Base-by-base conservation (phyloP, 306 rosid genomes). In the Coriaria nepalensis region DNA sequence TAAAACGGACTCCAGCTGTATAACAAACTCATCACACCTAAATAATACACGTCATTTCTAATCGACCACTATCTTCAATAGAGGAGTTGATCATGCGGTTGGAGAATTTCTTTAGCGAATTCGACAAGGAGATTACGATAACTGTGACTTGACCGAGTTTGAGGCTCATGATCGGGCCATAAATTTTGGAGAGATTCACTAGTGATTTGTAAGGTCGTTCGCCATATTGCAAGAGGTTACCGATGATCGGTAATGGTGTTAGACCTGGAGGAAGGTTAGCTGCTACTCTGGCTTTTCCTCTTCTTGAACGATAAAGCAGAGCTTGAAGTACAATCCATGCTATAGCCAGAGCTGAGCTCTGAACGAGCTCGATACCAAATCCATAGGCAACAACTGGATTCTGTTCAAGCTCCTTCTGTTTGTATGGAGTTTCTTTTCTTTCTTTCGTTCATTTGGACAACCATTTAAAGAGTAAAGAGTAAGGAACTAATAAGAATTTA, bases 201-300 rank as follows among this genome's bases (percentile, higher is more conserved):
- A 78, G 7, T n/a, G 79, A 57, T 47, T 73, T 53, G 47, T 82
- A 83, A 0, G 79, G 83, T 11, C 70, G 78, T n/a, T 47, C 13
- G 0, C 87, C 88, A 1, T 79, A 57, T 33, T 68, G 70, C 13
- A 66, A 43, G 20, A 83, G 73, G 64, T 79, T 83, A 4, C 88
- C 94, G 0, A 83, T 13, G 0, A 78, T 2, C 0, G 76, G 83
- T 5, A 61, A 6, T 0, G 69, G 78, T 4, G 2, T 7, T 2
- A 83, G 87, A 2, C 87, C 77, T 3, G 93, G 83, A 32, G 83
- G 93, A 12, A 69, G 76, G n/a, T 50, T 60, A 6, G 6, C 29
- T 33, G 14, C 5, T 45, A 33, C 13, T 13, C 49, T 35, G 14
- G 11, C 8, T 8, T 4, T 58, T 7, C 29, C 45, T 38, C 33